Evolutionary conservation across 306 rosid genomes (phyloP).

Genomic region (Parietaria judaica): DNA sequence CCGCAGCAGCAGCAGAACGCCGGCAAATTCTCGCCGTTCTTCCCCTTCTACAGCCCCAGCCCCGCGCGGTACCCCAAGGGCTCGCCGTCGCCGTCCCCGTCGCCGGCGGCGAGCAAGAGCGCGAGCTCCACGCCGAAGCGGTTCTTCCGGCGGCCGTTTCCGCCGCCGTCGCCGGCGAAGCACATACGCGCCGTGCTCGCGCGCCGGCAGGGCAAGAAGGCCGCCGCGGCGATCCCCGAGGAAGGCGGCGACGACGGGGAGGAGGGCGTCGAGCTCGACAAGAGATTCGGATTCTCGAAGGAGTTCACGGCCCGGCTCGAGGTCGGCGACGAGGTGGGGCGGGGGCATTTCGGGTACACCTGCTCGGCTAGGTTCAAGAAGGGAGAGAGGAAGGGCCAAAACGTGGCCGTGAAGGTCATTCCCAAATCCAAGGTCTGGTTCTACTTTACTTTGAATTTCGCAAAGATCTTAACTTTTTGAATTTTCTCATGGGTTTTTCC

Average conservation of each 20-base stretch:
- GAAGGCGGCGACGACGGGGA: slow-evolving; percentile 54
- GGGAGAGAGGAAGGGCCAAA: slow-evolving; percentile 83
- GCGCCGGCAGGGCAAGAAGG: slow-evolving; percentile 68
- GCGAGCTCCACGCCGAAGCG: slow-evolving; percentile 78
- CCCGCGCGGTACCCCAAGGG: slow-evolving; percentile 63
- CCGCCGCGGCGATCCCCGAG: slow-evolving; percentile 67
- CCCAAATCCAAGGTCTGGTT: slow-evolving; percentile 77
- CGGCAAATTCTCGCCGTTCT: slow-evolving; percentile 63
- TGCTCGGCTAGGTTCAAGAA: slow-evolving; percentile 91
- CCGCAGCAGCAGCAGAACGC: slow-evolving; percentile 33
- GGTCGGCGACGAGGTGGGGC: slow-evolving; percentile 88
- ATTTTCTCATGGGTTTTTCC: background rate
- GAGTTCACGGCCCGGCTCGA: slow-evolving; percentile 70
- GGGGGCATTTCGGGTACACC: slow-evolving; percentile 99
- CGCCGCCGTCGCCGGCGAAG: slow-evolving; percentile 98
- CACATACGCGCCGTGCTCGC: slow-evolving; percentile 75
- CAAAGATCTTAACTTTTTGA: background rate
- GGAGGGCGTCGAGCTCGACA: slow-evolving; percentile 66
- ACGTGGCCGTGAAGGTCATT: slow-evolving; percentile 91
- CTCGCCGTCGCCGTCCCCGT: slow-evolving; percentile 44
- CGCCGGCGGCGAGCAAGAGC: slow-evolving; percentile 36
- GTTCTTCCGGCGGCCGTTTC: slow-evolving; percentile 77
- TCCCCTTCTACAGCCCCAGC: slow-evolving; percentile 87
- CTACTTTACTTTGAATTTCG: slow-evolving; percentile 5
- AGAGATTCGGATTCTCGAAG: slow-evolving; percentile 92